A percentile compares a stretch with the other conserved stretches of the same genome.
Evolutionary conservation across 1,284 basidiomycete genomes (phyloP).

Genomic region (Ganoderma lingzhi): DNA sequence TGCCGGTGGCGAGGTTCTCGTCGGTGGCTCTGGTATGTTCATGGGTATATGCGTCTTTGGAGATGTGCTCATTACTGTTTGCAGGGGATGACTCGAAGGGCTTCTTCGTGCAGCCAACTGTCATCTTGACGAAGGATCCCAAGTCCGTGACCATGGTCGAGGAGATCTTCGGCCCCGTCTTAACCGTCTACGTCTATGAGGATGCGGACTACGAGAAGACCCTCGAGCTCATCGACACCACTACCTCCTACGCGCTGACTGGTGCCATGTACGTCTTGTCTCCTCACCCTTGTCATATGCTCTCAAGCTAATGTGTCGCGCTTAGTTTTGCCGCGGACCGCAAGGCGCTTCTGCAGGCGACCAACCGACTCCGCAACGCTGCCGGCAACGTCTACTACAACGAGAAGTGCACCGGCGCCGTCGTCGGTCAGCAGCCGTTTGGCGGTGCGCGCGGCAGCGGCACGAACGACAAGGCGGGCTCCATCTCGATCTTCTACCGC

Average conservation of each 20-base stretch:
- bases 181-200: slow-evolving; percentile 91
- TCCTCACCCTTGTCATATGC: background rate
- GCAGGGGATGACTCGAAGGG: slow-evolving; percentile 90
- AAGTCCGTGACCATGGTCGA: slow-evolving; percentile 92
- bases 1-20: slow-evolving; percentile 88
- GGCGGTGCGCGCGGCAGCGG: slow-evolving; percentile 94
- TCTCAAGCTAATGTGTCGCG: background rate
- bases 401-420: slow-evolving; percentile 96
- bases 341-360: slow-evolving; percentile 76
- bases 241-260: slow-evolving; percentile 91
- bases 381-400: slow-evolving; percentile 96
- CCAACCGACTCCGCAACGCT: slow-evolving; percentile 84
- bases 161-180: slow-evolving; percentile 97
- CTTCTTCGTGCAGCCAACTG: slow-evolving; percentile 94
- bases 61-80: slow-evolving; percentile 7
- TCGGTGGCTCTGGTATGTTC: slow-evolving; percentile 79
- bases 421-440: slow-evolving; percentile 97
- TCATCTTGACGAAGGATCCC: slow-evolving; percentile 95
- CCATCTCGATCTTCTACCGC: slow-evolving; percentile 89
- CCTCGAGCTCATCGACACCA: slow-evolving; percentile 87
- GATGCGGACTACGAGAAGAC: slow-evolving; percentile 88
- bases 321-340: slow-evolving; percentile 85
- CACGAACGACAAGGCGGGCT: slow-evolving; percentile 98
- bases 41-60: background rate
- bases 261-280: slow-evolving; percentile 77